These are phyloP conservation scores for Musa schizocarpa DNA, from an alignment of 176 grass and related monocot genomes.

Conservation along the genomic window DNA sequence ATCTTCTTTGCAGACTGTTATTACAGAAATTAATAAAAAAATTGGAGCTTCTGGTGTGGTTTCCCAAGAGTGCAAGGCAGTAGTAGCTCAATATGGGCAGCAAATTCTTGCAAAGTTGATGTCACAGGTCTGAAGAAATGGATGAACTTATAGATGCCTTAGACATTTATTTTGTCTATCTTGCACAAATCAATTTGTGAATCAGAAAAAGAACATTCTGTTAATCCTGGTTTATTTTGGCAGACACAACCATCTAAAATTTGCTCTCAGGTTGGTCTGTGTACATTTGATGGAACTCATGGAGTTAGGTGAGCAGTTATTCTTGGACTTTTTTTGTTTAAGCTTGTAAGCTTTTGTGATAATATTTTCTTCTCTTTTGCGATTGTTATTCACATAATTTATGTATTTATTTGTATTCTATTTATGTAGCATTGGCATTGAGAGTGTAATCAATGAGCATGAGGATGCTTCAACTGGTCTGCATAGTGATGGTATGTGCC, in stretches of 20 bases:
- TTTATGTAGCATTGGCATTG: background rate
- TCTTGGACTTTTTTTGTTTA: background rate
- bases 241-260: slow-evolving; percentile 17
- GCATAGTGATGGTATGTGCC: background rate
- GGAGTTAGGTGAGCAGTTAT: background rate
- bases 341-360: background rate
- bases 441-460: slow-evolving; percentile 1
- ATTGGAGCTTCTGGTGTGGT: slow-evolving; percentile 84
- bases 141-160: background rate
- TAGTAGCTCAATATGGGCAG: slow-evolving; percentile 82
- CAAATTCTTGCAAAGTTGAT: slow-evolving; percentile 77
- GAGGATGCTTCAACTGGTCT: background rate
- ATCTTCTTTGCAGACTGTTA: slow-evolving; percentile 40
- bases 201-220: background rate
- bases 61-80: slow-evolving; percentile 93
- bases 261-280: slow-evolving; percentile 4
- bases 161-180: background rate
- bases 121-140: slow-evolving; percentile 39
- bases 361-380: no score
- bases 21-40: slow-evolving; percentile 93
- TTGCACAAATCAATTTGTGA: background rate
- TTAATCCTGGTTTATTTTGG: background rate
- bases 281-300: slow-evolving; percentile 11
- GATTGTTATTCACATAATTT: background rate
- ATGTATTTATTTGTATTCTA: no score